Conservation (phyloP, 1,139 yeast species). For the Yamadazyma pseudoaaseri region DNA sequence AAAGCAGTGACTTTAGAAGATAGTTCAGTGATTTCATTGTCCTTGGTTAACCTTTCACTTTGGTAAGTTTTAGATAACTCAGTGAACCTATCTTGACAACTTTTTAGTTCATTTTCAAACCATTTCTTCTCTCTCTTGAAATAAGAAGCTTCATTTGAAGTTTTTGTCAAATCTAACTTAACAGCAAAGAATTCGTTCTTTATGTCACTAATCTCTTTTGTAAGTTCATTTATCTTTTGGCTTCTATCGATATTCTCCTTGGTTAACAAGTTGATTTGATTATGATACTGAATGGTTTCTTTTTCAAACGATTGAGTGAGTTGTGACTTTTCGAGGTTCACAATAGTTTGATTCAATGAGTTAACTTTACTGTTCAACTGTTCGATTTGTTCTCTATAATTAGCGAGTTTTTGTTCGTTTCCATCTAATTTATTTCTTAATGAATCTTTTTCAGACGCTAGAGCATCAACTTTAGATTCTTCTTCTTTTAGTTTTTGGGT, state of each 20-base stretch:
- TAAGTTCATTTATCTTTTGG: constrained; percentile 36
- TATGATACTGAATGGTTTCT: constrained; percentile 49
- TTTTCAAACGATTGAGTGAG: constrained; percentile 19
- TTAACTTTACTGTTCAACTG: constrained; percentile 21
- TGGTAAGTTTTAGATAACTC: constrained; percentile 42
- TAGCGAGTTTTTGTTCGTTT: constrained; percentile 9
- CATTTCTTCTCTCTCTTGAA: constrained; percentile 41
- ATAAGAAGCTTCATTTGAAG: constrained; percentile 34
- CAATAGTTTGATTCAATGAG: constrained; percentile 16
- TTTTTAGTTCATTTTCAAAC: constrained; percentile 49
- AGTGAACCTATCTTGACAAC: constrained; percentile 36
- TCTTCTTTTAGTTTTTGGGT: constrained; percentile 24
- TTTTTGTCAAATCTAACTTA: constrained; percentile 43
- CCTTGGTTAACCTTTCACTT: constrained; percentile 30
- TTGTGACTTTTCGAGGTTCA: constrained; percentile 14
- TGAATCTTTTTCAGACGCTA: constrained; percentile 25
- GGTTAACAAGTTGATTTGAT: constrained; percentile 52
- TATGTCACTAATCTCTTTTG: constrained; percentile 35
- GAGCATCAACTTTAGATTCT: constrained; percentile 26
- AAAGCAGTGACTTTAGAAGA: constrained; percentile 25
- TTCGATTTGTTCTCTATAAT: constrained; percentile 21
- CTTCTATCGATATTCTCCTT: constrained; percentile 48
- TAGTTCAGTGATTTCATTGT: constrained; percentile 30
- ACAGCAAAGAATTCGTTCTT: constrained; percentile 38
- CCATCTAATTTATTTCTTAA: constrained; percentile 24